Percentiles rank a stretch among this genome's conserved stretches.
Conservation (phyloP, 129 eudicot genomes). For the Silybum marianum region DNA sequence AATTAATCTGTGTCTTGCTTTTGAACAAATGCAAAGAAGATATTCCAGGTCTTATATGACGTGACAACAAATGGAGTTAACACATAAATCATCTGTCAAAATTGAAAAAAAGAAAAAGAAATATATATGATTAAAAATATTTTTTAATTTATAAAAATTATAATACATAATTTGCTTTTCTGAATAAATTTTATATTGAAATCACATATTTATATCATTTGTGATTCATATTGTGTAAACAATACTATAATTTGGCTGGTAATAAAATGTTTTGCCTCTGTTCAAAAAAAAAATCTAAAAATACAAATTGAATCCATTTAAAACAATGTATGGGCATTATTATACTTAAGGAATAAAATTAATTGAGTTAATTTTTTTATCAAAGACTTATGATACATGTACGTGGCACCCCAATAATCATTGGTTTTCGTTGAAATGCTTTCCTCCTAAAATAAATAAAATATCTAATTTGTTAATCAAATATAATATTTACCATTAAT, state of each 20-base stretch:
- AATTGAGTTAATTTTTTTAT: not conserved
- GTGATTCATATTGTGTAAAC: not conserved
- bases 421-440: not conserved
- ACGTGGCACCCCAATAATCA: slow-evolving; percentile 26
- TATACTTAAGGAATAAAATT: not conserved
- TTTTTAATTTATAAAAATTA: too few relatives aligned
- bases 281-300: not conserved
- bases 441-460: not conserved
- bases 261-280: too few relatives aligned
- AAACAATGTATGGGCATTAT: not conserved
- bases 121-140: not conserved
- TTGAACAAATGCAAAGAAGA: too few relatives aligned
- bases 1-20: too few relatives aligned
- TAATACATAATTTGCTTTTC: not conserved
- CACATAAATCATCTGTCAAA: not conserved
- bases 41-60: not conserved
- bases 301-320: too few relatives aligned
- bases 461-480: not conserved
- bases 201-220: not conserved
- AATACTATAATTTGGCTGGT: too few relatives aligned
- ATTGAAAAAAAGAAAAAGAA: too few relatives aligned
- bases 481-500: too few relatives aligned
- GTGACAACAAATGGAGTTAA: not conserved
- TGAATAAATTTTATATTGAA: not conserved
- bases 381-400: not conserved